A percentile compares a stretch with the other conserved stretches of the same genome.
These are phyloP conservation scores for Geotrichum klebahnii DNA, from an alignment of 1,139 yeast genomes.

Conservation along the genomic window DNA sequence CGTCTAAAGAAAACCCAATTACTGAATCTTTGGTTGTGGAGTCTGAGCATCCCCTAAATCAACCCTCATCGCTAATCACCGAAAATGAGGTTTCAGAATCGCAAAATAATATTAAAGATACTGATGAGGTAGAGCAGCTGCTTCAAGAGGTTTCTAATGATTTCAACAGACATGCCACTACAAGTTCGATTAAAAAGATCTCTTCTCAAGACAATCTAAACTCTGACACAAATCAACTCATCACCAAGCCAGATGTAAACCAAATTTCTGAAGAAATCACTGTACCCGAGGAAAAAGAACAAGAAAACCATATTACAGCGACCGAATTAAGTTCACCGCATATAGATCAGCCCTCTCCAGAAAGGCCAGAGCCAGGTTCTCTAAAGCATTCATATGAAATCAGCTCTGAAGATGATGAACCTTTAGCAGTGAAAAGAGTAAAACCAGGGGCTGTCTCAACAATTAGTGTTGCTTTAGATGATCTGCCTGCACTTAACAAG, in stretches of 20 bases:
- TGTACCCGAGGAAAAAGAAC: neutral
- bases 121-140: conserved; percentile 3
- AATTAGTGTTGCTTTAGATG: too few relatives aligned
- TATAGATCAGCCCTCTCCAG: neutral
- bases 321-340: neutral
- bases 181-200: too few relatives aligned
- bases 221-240: neutral
- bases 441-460: too few relatives aligned
- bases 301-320: too few relatives aligned
- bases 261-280: neutral
- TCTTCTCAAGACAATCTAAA: too few relatives aligned
- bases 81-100: neutral
- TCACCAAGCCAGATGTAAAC: neutral
- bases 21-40: too few relatives aligned
- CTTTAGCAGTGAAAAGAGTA: neutral
- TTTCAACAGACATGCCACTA: neutral
- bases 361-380: neutral
- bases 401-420: conserved; percentile 1
- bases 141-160: conserved; percentile 4
- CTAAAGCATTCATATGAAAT: neutral
- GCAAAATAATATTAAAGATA: neutral
- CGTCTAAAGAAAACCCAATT: too few relatives aligned
- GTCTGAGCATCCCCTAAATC: too few relatives aligned
- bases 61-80: too few relatives aligned
- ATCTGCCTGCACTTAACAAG: too few relatives aligned